phyloP scores from a whole-genome alignment of 1,139 yeast genomes.

The Meyerozyma smithsonii region DNA sequence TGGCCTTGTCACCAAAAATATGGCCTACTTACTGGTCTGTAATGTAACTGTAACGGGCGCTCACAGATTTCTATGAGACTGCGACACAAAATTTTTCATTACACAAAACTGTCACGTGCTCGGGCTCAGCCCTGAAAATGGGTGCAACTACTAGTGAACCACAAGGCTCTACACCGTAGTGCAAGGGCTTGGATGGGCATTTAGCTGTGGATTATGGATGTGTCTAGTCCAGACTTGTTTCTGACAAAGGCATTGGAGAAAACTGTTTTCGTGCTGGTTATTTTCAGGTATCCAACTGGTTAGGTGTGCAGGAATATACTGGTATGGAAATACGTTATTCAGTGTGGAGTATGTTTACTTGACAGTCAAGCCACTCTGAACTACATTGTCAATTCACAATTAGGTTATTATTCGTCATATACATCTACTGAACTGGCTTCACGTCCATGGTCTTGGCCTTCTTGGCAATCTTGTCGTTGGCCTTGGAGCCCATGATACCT shows the following conservation, averaged over 20 bases:
- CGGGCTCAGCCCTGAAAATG: neutral
- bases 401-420: too few relatives aligned
- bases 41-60: slow-evolving; percentile 1
- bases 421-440: slow-evolving; percentile 9
- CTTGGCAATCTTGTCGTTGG: slow-evolving; percentile 63
- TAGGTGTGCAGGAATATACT: too few relatives aligned
- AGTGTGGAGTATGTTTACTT: too few relatives aligned
- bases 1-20: neutral
- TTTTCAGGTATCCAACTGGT: too few relatives aligned
- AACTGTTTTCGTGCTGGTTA: too few relatives aligned
- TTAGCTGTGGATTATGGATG: too few relatives aligned
- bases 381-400: too few relatives aligned
- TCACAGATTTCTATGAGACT: slow-evolving; percentile 1
- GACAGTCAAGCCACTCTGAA: too few relatives aligned
- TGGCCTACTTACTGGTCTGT: slow-evolving; percentile 1
- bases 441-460: slow-evolving; percentile 38
- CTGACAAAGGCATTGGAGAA: too few relatives aligned
- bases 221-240: too few relatives aligned
- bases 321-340: too few relatives aligned
- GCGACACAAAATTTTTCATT: slow-evolving; percentile 2
- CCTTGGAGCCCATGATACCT: slow-evolving; percentile 94
- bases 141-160: neutral
- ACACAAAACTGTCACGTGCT: slow-evolving; percentile 1
- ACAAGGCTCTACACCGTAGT: neutral
- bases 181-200: too few relatives aligned